Percentiles rank a stretch among this genome's conserved stretches.
Conservation (phyloP, 148 eudicot genomes). For the Hydrangea macrophylla region DNA sequence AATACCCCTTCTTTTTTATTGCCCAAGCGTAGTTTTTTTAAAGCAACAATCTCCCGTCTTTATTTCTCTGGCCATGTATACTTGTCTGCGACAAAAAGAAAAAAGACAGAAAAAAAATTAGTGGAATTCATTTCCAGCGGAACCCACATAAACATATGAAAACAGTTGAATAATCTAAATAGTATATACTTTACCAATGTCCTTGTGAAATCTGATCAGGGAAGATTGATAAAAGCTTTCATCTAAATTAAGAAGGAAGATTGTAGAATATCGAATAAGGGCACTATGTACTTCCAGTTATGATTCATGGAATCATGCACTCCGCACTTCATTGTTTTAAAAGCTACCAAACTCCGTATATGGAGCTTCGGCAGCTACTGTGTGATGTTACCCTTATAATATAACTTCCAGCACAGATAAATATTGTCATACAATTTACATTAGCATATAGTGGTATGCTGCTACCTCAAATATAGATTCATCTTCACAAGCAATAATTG, state of each 20-base stretch:
- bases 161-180: background rate
- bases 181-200: background rate
- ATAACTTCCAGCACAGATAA: background rate
- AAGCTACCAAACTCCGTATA: background rate
- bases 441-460: background rate
- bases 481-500: background rate
- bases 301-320: background rate
- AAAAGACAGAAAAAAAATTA: background rate
- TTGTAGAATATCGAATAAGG: background rate
- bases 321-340: background rate
- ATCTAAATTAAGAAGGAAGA: background rate
- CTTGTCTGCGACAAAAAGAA: slow-evolving; percentile 47
- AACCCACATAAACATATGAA: background rate
- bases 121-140: too few species aligned
- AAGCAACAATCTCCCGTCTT: slow-evolving; percentile 72
- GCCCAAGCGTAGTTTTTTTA: slow-evolving; percentile 76
- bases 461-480: background rate
- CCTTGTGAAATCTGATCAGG: background rate
- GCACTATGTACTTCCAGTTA: background rate
- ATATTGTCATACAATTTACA: background rate
- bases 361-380: background rate
- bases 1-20: slow-evolving; percentile 85
- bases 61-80: slow-evolving; percentile 82
- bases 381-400: background rate
- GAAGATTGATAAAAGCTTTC: background rate